A percentile compares a stretch with the other conserved stretches of the same genome.
Conservation (phyloP, 169 alveolate genomes). For the Cardiosporidium cionae region DNA sequence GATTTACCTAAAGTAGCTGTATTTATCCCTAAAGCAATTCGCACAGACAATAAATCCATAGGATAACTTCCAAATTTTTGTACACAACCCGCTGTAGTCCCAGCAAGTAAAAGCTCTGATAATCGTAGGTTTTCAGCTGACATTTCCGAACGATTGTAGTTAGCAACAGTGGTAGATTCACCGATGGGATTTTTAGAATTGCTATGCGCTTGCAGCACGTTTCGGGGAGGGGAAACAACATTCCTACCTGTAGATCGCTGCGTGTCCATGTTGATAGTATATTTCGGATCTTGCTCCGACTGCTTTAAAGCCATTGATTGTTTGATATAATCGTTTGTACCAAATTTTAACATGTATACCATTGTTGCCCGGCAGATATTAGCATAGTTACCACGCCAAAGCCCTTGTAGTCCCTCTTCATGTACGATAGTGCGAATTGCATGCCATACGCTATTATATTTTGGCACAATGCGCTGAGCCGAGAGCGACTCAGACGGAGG, state of each 20-base stretch:
- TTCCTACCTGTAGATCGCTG: no score
- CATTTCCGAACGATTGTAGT: no score
- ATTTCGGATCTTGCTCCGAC: not conserved
- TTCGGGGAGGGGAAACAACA: no score
- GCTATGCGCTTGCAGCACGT: no score
- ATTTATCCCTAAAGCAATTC: slow-evolving; percentile 72
- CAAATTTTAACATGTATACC: slow-evolving; percentile 70
- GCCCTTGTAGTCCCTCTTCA: slow-evolving; percentile 67
- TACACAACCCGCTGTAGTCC: slow-evolving; percentile 64
- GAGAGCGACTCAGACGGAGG: no score
- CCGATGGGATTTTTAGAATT: no score
- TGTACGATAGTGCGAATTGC: slow-evolving; percentile 24
- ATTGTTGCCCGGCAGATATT: slow-evolving; percentile 67
- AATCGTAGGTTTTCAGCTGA: slow-evolving; percentile 15
- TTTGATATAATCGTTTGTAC: slow-evolving; percentile 62
- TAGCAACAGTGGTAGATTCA: no score
- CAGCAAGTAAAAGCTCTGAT: slow-evolving; percentile 55
- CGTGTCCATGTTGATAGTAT: no score
- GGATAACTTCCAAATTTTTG: slow-evolving; percentile 70
- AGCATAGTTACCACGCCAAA: slow-evolving; percentile 72
- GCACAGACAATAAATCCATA: slow-evolving; percentile 64
- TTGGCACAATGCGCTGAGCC: no score
- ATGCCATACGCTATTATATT: not conserved
- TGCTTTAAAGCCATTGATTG: slow-evolving; percentile 20
- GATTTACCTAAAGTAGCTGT: slow-evolving; percentile 43